Evolutionary conservation across 257 asterid species (phyloP).

Genomic region (Salvia hispanica): DNA sequence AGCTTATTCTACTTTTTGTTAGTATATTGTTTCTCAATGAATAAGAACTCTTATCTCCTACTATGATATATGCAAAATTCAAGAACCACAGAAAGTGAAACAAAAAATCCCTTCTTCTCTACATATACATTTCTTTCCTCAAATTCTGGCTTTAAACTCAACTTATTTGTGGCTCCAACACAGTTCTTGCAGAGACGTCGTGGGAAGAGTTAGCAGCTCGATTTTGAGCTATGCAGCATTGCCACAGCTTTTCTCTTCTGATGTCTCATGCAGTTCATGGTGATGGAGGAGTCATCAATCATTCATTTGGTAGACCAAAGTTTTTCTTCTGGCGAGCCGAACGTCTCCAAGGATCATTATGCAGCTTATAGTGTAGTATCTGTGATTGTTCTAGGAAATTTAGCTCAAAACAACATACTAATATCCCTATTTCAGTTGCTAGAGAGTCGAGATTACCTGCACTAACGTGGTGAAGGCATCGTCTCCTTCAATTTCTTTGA

Average conservation of each 20-base stretch:
- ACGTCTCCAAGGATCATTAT: constrained; percentile 86
- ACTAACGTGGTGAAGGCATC: constrained; percentile 75
- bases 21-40: constrained; percentile 2
- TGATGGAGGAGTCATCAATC: constrained; percentile 44
- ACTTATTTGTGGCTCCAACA: constrained; percentile 9
- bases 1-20: background rate
- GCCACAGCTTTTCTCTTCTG: constrained; percentile 10
- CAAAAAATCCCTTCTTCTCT: background rate
- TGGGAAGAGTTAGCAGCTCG: background rate
- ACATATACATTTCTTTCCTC: background rate
- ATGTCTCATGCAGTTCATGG: constrained; percentile 18
- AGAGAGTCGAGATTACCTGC: constrained; percentile 56
- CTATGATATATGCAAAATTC: background rate
- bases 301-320: constrained; percentile 72
- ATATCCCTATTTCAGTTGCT: background rate
- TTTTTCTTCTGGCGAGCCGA: constrained; percentile 42
- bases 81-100: constrained; percentile 1
- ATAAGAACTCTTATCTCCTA: constrained; percentile 8
- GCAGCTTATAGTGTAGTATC: constrained; percentile 88
- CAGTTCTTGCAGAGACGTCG: background rate
- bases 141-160: background rate
- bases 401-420: constrained; percentile 15
- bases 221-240: background rate
- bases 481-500: constrained; percentile 63
- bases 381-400: constrained; percentile 29